Evolutionary conservation across 164 flowering plant genomes (phyloP).

Genomic region (Stephania cephalantha): DNA sequence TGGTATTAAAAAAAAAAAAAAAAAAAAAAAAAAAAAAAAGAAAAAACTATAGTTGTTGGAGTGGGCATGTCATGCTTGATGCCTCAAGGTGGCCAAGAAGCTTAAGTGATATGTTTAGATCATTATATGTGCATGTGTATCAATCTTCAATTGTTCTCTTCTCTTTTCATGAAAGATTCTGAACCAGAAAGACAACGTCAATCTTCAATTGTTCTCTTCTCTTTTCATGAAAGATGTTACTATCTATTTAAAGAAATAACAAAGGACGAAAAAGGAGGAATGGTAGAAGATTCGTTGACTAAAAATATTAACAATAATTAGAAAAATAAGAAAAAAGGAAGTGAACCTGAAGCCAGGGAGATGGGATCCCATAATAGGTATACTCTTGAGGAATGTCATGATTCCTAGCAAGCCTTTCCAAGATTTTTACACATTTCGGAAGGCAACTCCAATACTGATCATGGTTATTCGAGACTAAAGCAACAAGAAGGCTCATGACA

Average conservation of each 20-base stretch:
- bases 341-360: constrained; percentile 99
- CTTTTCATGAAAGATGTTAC: neutral
- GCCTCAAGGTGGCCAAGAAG: neutral
- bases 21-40: neutral
- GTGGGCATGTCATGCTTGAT: neutral
- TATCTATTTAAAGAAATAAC: neutral
- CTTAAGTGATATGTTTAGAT: neutral
- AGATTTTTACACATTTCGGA: constrained; percentile 88
- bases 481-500: constrained; percentile 98
- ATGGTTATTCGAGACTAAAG: constrained; percentile 86
- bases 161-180: neutral
- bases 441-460: constrained; percentile 95
- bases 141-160: neutral
- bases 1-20: neutral
- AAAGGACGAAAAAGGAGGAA: neutral
- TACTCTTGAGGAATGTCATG: constrained; percentile 97
- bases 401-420: constrained; percentile 94
- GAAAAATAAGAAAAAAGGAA: constrained; percentile 3
- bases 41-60: neutral
- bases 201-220: neutral
- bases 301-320: neutral
- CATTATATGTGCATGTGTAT: neutral
- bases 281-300: neutral
- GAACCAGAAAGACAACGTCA: neutral
- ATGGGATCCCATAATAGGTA: constrained; percentile 97